Conservation (phyloP, 768 basidiomycete genomes). For the Cubamyces lactineus region DNA sequence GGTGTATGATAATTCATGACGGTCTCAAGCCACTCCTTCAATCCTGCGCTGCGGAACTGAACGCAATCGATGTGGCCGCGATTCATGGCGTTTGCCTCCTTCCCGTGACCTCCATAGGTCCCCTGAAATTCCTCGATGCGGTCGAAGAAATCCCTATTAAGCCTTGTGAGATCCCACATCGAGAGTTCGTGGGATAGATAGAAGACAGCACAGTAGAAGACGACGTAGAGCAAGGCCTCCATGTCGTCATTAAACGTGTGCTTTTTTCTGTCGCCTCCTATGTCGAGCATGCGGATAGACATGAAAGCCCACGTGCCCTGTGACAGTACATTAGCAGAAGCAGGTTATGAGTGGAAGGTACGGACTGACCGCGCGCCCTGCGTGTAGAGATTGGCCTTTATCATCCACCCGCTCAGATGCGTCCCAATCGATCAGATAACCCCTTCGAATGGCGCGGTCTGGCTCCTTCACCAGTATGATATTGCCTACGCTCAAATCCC, state of each 20-base stretch:
- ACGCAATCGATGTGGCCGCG: too few relatives aligned
- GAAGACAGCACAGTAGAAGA: neutral
- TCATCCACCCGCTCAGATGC: neutral
- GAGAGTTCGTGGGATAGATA: neutral
- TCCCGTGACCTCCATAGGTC: too few relatives aligned
- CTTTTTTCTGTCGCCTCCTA: neutral
- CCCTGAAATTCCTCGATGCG: neutral
- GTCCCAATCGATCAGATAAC: constrained; percentile 21
- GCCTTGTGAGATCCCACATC: neutral
- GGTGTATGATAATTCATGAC: too few relatives aligned
- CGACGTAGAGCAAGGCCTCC: neutral
- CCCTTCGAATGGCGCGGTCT: neutral
- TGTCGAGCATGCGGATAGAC: neutral
- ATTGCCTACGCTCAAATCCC: constrained; percentile 12
- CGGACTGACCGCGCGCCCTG: neutral
- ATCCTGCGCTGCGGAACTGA: too few relatives aligned
- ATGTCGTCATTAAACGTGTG: constrained; percentile 1
- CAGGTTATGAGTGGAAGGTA: too few relatives aligned
- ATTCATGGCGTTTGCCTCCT: too few relatives aligned
- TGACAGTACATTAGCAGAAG: too few relatives aligned
- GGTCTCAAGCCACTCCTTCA: too few relatives aligned
- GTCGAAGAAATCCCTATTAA: neutral
- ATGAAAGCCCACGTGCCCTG: too few relatives aligned
- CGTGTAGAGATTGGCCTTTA: neutral
- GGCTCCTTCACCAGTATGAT: constrained; percentile 7